phyloP scores from a whole-genome alignment of 2,329 filamentous ascomycete species.

The Fusarium graminum region DNA sequence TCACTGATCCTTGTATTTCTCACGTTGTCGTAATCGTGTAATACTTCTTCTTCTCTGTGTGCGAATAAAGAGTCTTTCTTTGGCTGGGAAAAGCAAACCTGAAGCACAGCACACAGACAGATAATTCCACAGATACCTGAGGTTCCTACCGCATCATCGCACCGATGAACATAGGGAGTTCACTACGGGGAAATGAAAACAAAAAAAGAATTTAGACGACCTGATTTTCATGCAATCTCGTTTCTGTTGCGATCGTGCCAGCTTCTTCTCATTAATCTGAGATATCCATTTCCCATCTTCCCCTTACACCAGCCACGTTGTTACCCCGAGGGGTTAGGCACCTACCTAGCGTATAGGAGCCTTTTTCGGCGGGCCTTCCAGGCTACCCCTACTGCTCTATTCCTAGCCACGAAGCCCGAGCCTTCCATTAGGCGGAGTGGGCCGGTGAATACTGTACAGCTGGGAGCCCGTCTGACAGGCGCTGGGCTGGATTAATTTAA shows the following conservation, averaged over 20 bases:
- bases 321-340: conserved; percentile 11
- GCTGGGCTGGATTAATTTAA: conserved; percentile 41
- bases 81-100: neutral
- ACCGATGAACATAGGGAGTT: too few species aligned
- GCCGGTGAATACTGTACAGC: conserved; percentile 39
- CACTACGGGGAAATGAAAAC: neutral
- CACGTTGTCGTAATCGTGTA: neutral
- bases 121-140: too few species aligned
- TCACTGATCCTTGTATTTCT: neutral
- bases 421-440: conserved; percentile 14
- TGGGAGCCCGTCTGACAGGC: conserved; percentile 35
- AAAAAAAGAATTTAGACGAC: neutral
- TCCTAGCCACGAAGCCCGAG: conserved; percentile 39
- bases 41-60: neutral
- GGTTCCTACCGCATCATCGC: too few species aligned
- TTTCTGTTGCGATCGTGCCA: neutral
- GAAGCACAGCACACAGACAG: too few species aligned
- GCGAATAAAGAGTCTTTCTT: neutral
- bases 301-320: conserved; percentile 44
- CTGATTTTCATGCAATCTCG: neutral
- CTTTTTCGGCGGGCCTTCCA: conserved; percentile 35
- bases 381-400: conserved; percentile 42
- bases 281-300: neutral
- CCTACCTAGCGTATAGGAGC: conserved; percentile 23
- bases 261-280: neutral